These are phyloP conservation scores for Trichoderma koningii DNA, from an alignment of 2,329 filamentous ascomycete genomes.

Conservation along the genomic window DNA sequence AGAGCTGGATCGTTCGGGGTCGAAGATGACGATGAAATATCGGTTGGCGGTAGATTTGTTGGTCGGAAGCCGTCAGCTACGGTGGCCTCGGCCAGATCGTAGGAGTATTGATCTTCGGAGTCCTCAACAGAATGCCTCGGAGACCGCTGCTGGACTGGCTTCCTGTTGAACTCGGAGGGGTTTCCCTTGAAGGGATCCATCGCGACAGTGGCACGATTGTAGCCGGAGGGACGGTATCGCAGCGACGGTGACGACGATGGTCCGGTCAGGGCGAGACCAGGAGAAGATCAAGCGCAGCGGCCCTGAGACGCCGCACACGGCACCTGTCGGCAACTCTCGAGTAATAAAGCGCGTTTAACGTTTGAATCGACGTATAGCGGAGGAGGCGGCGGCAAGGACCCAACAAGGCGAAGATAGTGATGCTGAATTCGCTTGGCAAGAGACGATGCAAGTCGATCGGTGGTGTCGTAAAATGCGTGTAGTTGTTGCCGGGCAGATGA, in stretches of 20 bases:
- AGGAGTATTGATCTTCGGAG: slow-evolving; percentile 49
- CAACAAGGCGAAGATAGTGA: background rate
- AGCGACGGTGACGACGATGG: background rate
- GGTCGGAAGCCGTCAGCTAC: slow-evolving; percentile 58
- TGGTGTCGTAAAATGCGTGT: too few species aligned
- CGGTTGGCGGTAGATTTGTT: slow-evolving; percentile 27
- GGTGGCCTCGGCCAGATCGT: slow-evolving; percentile 52
- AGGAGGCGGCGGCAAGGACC: background rate
- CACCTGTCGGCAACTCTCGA: slow-evolving; percentile 18
- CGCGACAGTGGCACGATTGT: slow-evolving; percentile 30
- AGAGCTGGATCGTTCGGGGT: slow-evolving; percentile 28
- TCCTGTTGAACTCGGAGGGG: slow-evolving; percentile 44
- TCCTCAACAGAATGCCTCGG: slow-evolving; percentile 36
- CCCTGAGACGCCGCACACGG: slow-evolving; percentile 25
- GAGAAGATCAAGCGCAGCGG: slow-evolving; percentile 12
- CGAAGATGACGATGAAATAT: background rate
- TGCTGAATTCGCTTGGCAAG: background rate
- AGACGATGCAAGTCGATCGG: too few species aligned
- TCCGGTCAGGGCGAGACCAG: slow-evolving; percentile 14
- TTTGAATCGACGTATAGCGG: background rate
- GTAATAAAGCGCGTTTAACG: slow-evolving; percentile 6
- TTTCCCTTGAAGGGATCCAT: slow-evolving; percentile 48
- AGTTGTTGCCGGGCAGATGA: too few species aligned
- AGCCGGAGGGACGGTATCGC: slow-evolving; percentile 9
- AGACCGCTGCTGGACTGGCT: slow-evolving; percentile 47